These are phyloP conservation scores for Ophiostoma himal-ulmi DNA, from an alignment of 2,329 filamentous ascomycete genomes.

Conservation along the genomic window DNA sequence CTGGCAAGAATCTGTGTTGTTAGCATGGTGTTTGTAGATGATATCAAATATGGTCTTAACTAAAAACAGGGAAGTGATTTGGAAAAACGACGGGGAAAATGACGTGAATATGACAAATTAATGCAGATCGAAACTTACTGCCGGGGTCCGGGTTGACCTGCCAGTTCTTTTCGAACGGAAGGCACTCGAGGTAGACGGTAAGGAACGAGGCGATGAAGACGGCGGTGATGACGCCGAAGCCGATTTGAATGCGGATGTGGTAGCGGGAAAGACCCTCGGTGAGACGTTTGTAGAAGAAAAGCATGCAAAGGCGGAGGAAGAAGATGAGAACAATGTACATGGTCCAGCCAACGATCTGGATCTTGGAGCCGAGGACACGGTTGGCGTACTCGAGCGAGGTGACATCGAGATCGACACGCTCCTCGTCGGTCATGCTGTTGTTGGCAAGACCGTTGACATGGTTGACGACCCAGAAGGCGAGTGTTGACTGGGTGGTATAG, in stretches of 20 bases:
- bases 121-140: constrained; percentile 15
- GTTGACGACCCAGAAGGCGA: constrained; percentile 45
- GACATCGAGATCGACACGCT: constrained; percentile 40
- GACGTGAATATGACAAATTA: not conserved
- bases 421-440: constrained; percentile 48
- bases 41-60: too few relatives aligned
- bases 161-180: constrained; percentile 24
- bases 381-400: constrained; percentile 39
- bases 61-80: not conserved
- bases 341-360: constrained; percentile 49
- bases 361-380: constrained; percentile 45
- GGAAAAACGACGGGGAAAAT: not conserved
- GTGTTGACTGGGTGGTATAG: constrained; percentile 44
- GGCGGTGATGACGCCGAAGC: constrained; percentile 5
- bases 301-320: constrained; percentile 49
- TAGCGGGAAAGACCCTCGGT: constrained; percentile 30
- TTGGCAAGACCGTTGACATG: constrained; percentile 47
- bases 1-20: constrained; percentile 39
- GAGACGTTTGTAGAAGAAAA: constrained; percentile 49
- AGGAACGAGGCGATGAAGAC: constrained; percentile 15
- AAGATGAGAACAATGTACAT: constrained; percentile 48
- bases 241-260: constrained; percentile 22
- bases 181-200: constrained; percentile 17
- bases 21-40: not conserved
- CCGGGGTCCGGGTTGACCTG: constrained; percentile 28